Conservation (phyloP, 2,329 filamentous ascomycete genomes). For the Helminthosporium solani region DNA sequence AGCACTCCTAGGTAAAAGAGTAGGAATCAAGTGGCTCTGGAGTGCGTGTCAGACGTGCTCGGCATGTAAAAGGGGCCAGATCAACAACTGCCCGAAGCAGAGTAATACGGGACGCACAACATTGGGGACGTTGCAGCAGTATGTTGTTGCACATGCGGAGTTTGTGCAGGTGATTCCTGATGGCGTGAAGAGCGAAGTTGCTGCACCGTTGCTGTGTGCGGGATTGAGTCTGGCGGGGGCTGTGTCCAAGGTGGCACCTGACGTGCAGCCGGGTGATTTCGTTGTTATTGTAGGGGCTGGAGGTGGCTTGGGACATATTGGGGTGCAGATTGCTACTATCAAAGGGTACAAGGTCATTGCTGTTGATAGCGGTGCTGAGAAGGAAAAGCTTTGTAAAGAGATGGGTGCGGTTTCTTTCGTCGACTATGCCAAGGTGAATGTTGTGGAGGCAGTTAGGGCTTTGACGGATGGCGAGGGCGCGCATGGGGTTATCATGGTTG, state of each 20-base stretch:
- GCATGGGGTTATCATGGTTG: slow-evolving; percentile 50
- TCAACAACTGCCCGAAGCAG: slow-evolving; percentile 47
- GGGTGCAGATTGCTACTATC: slow-evolving; percentile 76
- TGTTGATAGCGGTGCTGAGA: slow-evolving; percentile 81
- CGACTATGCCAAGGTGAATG: slow-evolving; percentile 67
- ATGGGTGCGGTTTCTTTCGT: slow-evolving; percentile 74
- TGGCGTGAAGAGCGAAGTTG: slow-evolving; percentile 39
- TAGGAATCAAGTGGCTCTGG: slow-evolving; percentile 51
- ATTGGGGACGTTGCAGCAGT: slow-evolving; percentile 40
- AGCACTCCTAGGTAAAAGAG: slow-evolving; percentile 36
- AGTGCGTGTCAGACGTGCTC: slow-evolving; percentile 45
- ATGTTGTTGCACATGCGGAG: slow-evolving; percentile 34
- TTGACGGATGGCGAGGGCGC: slow-evolving; percentile 48
- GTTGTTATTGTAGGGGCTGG: slow-evolving; percentile 84
- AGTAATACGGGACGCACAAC: slow-evolving; percentile 46
- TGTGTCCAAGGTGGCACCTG: slow-evolving; percentile 81
- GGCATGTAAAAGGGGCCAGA: slow-evolving; percentile 37
- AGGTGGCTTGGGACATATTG: slow-evolving; percentile 75
- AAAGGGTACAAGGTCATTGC: slow-evolving; percentile 83
- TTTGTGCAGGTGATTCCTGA: slow-evolving; percentile 38
- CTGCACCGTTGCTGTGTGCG: slow-evolving; percentile 39
- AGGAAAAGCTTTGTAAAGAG: slow-evolving; percentile 65
- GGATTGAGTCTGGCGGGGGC: slow-evolving; percentile 68
- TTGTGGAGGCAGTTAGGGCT: slow-evolving; percentile 42
- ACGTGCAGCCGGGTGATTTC: slow-evolving; percentile 68